Evolutionary conservation across 495 filamentous ascomycete species (phyloP).

Genomic region (Aspergillus avenaceus): DNA sequence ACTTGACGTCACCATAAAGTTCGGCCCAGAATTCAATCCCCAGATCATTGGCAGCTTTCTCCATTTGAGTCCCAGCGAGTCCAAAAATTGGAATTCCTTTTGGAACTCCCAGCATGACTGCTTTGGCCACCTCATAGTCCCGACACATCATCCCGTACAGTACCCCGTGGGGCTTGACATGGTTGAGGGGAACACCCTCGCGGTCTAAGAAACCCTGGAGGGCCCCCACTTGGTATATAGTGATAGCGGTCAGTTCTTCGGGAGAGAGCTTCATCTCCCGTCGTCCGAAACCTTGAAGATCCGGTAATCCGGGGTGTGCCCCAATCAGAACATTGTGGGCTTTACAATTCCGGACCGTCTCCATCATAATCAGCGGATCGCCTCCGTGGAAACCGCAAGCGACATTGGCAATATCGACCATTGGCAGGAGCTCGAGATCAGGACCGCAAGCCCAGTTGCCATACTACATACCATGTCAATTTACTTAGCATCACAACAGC

Average conservation of each 20-base stretch:
- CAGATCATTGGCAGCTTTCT: slow-evolving; percentile 48
- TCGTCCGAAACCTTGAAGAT: slow-evolving; percentile 59
- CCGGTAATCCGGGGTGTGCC: slow-evolving; percentile 59
- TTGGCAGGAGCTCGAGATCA: slow-evolving; percentile 54
- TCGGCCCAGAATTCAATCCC: slow-evolving; percentile 54
- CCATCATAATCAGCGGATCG: slow-evolving; percentile 56
- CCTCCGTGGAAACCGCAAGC: slow-evolving; percentile 60
- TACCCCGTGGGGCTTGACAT: slow-evolving; percentile 58
- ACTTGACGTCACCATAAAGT: slow-evolving; percentile 57
- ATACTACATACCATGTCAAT: slow-evolving; percentile 16
- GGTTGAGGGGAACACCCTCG: slow-evolving; percentile 51
- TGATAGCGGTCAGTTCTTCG: slow-evolving; percentile 54
- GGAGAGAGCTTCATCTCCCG: slow-evolving; percentile 51
- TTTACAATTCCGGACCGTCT: slow-evolving; percentile 54
- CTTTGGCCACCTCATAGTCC: slow-evolving; percentile 46
- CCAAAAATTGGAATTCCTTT: slow-evolving; percentile 53
- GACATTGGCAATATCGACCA: slow-evolving; percentile 60
- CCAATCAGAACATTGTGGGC: slow-evolving; percentile 49
- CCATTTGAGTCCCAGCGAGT: slow-evolving; percentile 49
- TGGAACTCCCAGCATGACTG: slow-evolving; percentile 48
- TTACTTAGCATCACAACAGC: not conserved
- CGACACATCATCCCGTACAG: slow-evolving; percentile 55
- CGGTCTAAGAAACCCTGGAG: slow-evolving; percentile 52
- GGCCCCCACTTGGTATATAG: slow-evolving; percentile 57
- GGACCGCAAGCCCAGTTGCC: slow-evolving; percentile 47